Percentiles rank a stretch among this genome's conserved stretches.
These are phyloP conservation scores for Erysiphe neolycopersici DNA, from an alignment of 2,329 filamentous ascomycete species.

Conservation along the genomic window DNA sequence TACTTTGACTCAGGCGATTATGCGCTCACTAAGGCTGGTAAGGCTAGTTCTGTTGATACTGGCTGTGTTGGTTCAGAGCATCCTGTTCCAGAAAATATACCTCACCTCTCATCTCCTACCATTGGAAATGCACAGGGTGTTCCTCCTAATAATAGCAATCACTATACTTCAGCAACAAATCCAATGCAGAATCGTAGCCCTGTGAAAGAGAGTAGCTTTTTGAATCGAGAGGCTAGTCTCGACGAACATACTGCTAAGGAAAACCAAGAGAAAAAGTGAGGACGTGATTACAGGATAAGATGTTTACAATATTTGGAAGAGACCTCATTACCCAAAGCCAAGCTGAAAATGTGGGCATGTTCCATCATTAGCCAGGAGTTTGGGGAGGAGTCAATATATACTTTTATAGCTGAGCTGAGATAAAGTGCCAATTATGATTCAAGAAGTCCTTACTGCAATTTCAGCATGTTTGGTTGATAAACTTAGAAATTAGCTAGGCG, in stretches of 20 bases:
- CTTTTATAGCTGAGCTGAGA: too few relatives aligned
- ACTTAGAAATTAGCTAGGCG: too few relatives aligned
- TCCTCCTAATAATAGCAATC: constrained; percentile 19
- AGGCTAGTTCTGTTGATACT: constrained; percentile 78
- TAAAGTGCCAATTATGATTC: too few relatives aligned
- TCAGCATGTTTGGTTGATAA: too few relatives aligned
- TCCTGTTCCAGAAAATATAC: constrained; percentile 83
- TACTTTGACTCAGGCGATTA: constrained; percentile 97
- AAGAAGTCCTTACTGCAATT: too few relatives aligned
- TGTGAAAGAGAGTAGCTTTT: constrained; percentile 69
- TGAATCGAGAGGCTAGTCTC: constrained; percentile 56
- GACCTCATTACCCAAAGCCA: background rate
- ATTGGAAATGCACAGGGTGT: constrained; percentile 16
- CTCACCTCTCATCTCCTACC: constrained; percentile 48
- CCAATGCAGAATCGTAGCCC: constrained; percentile 44
- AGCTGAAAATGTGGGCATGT: background rate
- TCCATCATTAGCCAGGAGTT: background rate
- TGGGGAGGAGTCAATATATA: background rate
- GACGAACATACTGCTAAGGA: constrained; percentile 25
- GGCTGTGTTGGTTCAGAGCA: constrained; percentile 87
- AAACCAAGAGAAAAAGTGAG: constrained; percentile 7
- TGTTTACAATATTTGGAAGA: too few relatives aligned
- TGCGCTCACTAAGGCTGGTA: constrained; percentile 88
- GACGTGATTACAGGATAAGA: too few relatives aligned
- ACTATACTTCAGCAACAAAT: constrained; percentile 17